A percentile compares a stretch with the other conserved stretches of the same genome.
Evolutionary conservation across 2,329 filamentous ascomycete genomes (phyloP).

Genomic region (Penicillium sp.): DNA sequence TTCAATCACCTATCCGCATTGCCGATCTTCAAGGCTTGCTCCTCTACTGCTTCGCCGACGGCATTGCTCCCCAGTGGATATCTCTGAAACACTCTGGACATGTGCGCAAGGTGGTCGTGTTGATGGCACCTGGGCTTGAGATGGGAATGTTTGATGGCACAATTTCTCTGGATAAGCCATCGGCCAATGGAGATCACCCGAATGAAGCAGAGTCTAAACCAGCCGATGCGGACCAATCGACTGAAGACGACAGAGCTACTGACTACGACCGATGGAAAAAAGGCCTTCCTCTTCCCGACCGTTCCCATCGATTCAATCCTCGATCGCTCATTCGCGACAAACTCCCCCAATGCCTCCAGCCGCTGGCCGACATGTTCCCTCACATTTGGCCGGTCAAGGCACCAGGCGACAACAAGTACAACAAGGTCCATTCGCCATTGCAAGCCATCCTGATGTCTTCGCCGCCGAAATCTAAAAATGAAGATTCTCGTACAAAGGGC

Average conservation of each 20-base stretch:
- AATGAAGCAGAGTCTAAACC: conserved; percentile 15
- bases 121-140: conserved; percentile 92
- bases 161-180: conserved; percentile 43
- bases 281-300: conserved; percentile 37
- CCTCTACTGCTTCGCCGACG: conserved; percentile 65
- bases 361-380: conserved; percentile 78
- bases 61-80: conserved; percentile 64
- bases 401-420: conserved; percentile 79
- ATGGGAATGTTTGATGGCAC: conserved; percentile 79
- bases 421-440: conserved; percentile 82
- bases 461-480: conserved; percentile 68
- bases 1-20: conserved; percentile 59
- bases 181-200: conserved; percentile 5
- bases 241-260: conserved; percentile 22
- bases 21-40: conserved; percentile 60
- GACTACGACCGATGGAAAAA: conserved; percentile 45
- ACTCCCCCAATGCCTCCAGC: conserved; percentile 57
- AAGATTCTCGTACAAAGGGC: conserved; percentile 51
- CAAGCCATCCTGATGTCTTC: conserved; percentile 79
- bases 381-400: conserved; percentile 88
- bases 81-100: conserved; percentile 58
- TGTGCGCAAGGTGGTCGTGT: conserved; percentile 74
- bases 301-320: conserved; percentile 37
- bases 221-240: conserved; percentile 19
- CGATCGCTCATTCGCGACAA: conserved; percentile 30